Percentiles rank a stretch among this genome's conserved stretches.
Evolutionary conservation across 2,329 filamentous ascomycete species (phyloP).

Genomic region (Scortechinia acanthostroma): DNA sequence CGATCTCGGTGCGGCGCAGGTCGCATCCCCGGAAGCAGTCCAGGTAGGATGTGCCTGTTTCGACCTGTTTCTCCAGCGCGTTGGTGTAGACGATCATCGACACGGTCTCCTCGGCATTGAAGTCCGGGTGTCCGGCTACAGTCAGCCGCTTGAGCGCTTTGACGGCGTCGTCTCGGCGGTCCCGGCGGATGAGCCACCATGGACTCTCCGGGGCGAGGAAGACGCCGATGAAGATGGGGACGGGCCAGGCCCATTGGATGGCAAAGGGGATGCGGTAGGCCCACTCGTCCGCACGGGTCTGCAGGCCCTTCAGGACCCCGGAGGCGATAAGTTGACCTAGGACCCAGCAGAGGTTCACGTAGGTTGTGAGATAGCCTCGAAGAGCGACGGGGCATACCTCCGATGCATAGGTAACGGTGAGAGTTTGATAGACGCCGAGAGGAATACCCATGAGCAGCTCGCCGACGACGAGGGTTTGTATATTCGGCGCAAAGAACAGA

Average conservation of each 20-base stretch:
- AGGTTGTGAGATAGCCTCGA: constrained; percentile 66
- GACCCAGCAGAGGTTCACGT: constrained; percentile 73
- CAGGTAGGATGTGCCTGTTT: constrained; percentile 64
- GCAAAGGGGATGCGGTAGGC: constrained; percentile 66
- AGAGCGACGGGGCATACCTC: constrained; percentile 70
- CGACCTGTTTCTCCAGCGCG: constrained; percentile 70
- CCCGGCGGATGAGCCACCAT: constrained; percentile 71
- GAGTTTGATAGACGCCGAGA: constrained; percentile 50
- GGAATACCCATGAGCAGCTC: constrained; percentile 59
- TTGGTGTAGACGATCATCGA: constrained; percentile 91
- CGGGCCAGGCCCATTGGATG: constrained; percentile 73
- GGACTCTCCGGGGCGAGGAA: constrained; percentile 65
- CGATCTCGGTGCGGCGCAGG: constrained; percentile 70
- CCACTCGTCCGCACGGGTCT: constrained; percentile 60
- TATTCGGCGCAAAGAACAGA: constrained; percentile 57
- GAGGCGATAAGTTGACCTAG: constrained; percentile 70
- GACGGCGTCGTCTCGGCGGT: constrained; percentile 59
- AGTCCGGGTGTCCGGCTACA: constrained; percentile 49
- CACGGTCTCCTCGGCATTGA: constrained; percentile 76
- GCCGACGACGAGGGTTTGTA: constrained; percentile 48
- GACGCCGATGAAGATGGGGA: constrained; percentile 59
- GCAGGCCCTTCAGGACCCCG: constrained; percentile 65
- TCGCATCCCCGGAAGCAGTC: constrained; percentile 82
- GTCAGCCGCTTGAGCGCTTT: constrained; percentile 58
- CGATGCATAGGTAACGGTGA: constrained; percentile 60